phyloP scores from a whole-genome alignment of 176 grass and related monocot species.

The Carex parvula region DNA sequence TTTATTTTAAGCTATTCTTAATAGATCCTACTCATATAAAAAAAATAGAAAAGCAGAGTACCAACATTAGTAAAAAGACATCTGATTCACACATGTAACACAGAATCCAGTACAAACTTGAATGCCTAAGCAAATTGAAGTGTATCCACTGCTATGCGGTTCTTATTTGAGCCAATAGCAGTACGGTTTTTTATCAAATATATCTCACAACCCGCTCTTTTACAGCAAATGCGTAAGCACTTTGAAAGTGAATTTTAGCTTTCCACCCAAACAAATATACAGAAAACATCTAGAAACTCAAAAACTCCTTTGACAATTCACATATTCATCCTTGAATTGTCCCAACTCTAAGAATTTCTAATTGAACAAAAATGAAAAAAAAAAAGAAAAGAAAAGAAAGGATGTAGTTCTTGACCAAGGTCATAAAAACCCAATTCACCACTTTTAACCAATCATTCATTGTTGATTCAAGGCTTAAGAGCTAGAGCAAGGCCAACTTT shows the following conservation, averaged over 20 bases:
- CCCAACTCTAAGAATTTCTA: background rate
- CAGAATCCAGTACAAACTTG: background rate
- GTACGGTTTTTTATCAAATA: background rate
- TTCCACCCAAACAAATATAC: background rate
- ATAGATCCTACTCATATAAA: background rate
- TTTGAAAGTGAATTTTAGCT: background rate
- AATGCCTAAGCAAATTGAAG: background rate
- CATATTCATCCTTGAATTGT: background rate
- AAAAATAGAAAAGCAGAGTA: background rate
- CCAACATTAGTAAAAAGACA: background rate
- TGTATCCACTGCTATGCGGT: no score
- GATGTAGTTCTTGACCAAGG: background rate
- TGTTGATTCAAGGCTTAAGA: conserved; percentile 54
- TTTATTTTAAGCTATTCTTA: background rate
- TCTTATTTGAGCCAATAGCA: background rate
- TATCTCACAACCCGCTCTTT: background rate
- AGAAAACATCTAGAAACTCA: background rate
- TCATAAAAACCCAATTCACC: background rate
- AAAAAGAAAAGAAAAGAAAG: no score
- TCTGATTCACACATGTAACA: background rate
- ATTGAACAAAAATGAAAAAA: background rate
- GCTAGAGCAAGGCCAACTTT: conserved; percentile 59
- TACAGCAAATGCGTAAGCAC: background rate
- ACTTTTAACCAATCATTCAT: background rate
- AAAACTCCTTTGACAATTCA: background rate